phyloP scores from a whole-genome alignment of 2,329 filamentous ascomycete genomes.

The Aspergillus costaricaensis region DNA sequence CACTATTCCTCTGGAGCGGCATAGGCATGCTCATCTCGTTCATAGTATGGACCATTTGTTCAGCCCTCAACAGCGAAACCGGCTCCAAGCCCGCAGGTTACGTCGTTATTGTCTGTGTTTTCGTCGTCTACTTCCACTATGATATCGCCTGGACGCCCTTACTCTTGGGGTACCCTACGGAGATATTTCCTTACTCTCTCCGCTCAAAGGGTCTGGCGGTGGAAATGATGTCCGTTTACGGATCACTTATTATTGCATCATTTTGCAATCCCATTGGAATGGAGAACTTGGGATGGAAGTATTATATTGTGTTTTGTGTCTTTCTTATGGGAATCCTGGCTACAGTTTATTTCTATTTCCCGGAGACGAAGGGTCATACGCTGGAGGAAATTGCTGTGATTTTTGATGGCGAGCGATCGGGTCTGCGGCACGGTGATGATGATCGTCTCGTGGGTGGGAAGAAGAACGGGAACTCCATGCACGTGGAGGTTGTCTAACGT shows the following conservation, averaged over 20 bases:
- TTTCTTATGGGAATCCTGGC: slow-evolving; percentile 35
- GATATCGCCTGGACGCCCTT: slow-evolving; percentile 25
- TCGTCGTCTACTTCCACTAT: slow-evolving; percentile 48
- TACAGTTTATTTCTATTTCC: slow-evolving; percentile 40
- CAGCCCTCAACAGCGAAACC: slow-evolving; percentile 36
- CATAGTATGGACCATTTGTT: slow-evolving; percentile 46
- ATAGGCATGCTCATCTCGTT: slow-evolving; percentile 49
- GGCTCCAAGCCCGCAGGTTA: slow-evolving; percentile 35
- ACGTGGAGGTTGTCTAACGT: no score
- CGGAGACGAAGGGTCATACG: slow-evolving; percentile 36
- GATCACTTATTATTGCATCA: slow-evolving; percentile 13
- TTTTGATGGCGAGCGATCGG: slow-evolving; percentile 18
- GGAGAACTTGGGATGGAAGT: slow-evolving; percentile 37
- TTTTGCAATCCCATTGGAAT: slow-evolving; percentile 34
- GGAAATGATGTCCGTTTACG: slow-evolving; percentile 38
- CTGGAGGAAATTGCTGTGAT: slow-evolving; percentile 41
- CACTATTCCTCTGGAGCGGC: slow-evolving; percentile 46
- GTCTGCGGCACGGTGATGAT: no score
- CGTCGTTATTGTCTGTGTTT: slow-evolving; percentile 39
- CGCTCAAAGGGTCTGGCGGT: slow-evolving; percentile 51
- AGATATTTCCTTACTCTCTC: slow-evolving; percentile 53
- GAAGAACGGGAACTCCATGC: rapidly evolving
- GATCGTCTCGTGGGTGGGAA: no score
- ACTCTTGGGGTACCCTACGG: slow-evolving; percentile 45
- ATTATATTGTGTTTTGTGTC: slow-evolving; percentile 42